These are phyloP conservation scores for Cephaloascus fragrans DNA, from an alignment of 805 yeast species.

Conservation along the genomic window DNA sequence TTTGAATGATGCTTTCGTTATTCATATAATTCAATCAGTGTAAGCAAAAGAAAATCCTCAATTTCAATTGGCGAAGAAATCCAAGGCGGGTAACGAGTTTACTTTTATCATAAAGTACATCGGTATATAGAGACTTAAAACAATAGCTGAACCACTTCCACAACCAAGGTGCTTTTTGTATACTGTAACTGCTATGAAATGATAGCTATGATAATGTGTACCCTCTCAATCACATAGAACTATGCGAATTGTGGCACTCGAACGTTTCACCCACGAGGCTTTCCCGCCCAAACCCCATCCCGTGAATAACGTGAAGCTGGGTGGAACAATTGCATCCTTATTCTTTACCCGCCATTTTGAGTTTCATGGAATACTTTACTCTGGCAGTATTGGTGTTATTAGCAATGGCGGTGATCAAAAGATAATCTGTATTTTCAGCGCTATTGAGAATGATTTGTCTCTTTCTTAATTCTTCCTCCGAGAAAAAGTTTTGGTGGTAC, in stretches of 20 bases:
- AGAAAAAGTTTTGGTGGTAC: too few relatives aligned
- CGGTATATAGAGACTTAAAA: too few relatives aligned
- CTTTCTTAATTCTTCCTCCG: neutral
- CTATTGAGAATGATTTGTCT: constrained; percentile 15
- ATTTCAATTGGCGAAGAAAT: neutral
- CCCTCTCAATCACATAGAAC: too few relatives aligned
- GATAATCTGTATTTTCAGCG: constrained; percentile 17
- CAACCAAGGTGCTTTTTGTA: too few relatives aligned
- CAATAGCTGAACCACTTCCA: too few relatives aligned
- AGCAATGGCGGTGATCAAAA: constrained; percentile 17
- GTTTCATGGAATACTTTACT: constrained; percentile 14
- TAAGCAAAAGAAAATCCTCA: neutral
- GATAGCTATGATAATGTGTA: too few relatives aligned
- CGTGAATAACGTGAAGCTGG: neutral
- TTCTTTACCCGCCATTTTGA: constrained; percentile 6
- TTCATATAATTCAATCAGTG: constrained; percentile 1
- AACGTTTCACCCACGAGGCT: too few relatives aligned
- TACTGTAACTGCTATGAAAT: too few relatives aligned
- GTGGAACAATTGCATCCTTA: neutral
- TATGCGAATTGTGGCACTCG: too few relatives aligned
- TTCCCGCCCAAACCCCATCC: too few relatives aligned
- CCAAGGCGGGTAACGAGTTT: neutral
- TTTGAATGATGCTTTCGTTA: constrained; percentile 3
- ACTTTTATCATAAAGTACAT: too few relatives aligned
- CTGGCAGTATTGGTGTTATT: constrained; percentile 16